phyloP scores from a whole-genome alignment of 2,329 filamentous ascomycete genomes.

The Epichloe glyceriae region DNA sequence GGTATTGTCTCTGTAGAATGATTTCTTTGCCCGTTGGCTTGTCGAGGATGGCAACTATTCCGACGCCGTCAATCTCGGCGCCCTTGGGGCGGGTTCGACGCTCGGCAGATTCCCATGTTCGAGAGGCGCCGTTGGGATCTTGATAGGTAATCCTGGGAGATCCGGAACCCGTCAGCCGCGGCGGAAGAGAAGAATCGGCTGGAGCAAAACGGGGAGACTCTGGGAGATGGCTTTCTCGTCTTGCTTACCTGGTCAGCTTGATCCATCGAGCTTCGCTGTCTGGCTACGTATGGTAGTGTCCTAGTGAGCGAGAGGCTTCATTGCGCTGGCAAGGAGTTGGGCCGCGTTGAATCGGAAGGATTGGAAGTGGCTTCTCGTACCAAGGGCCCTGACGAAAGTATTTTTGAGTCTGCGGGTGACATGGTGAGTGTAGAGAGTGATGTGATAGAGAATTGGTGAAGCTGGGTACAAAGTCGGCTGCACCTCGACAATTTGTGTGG shows the following conservation, averaged over 20 bases:
- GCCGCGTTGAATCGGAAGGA: background rate
- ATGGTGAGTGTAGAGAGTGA: slow-evolving; percentile 13
- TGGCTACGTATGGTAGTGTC: slow-evolving; percentile 18
- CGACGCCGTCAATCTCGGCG: slow-evolving; percentile 57
- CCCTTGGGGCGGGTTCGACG: slow-evolving; percentile 51
- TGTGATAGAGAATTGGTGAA: no score
- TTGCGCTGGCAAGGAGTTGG: background rate
- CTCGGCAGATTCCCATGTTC: slow-evolving; percentile 62
- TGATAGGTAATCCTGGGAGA: slow-evolving; percentile 43
- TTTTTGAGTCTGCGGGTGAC: slow-evolving; percentile 29
- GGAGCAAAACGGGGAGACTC: background rate
- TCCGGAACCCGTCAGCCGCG: background rate
- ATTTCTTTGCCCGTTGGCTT: slow-evolving; percentile 40
- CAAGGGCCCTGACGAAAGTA: slow-evolving; percentile 30
- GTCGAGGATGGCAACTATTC: slow-evolving; percentile 56
- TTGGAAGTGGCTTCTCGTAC: slow-evolving; percentile 18
- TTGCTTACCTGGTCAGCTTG: slow-evolving; percentile 40
- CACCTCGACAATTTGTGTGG: no score
- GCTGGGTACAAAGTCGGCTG: no score
- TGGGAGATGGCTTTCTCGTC: background rate
- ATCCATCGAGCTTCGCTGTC: slow-evolving; percentile 46
- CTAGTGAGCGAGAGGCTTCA: background rate
- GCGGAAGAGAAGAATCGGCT: background rate
- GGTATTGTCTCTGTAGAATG: slow-evolving; percentile 54
- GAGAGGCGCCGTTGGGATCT: slow-evolving; percentile 44